Evolutionary conservation across 2,329 filamentous ascomycete genomes (phyloP).

Genomic region (Stachybotrys elegans): DNA sequence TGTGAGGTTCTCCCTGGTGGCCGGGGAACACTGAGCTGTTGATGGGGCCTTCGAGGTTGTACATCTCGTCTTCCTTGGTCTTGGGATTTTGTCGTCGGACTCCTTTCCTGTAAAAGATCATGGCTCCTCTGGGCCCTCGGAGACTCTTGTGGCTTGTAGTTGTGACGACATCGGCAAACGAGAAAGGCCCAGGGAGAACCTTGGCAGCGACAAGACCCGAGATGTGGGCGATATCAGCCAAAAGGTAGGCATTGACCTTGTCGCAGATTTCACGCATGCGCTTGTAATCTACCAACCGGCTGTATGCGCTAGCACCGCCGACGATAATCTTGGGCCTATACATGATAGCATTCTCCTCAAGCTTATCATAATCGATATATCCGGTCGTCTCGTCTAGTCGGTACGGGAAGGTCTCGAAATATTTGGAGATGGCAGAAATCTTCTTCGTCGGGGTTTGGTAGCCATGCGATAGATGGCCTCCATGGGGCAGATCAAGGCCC

Average conservation of each 20-base stretch:
- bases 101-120: constrained; percentile 98
- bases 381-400: constrained; percentile 85
- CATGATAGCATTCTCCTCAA: constrained; percentile 80
- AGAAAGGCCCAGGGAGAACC: constrained; percentile 85
- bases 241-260: constrained; percentile 85
- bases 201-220: constrained; percentile 90
- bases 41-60: constrained; percentile 89
- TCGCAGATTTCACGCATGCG: constrained; percentile 87
- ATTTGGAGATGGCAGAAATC: constrained; percentile 98
- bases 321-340: constrained; percentile 96
- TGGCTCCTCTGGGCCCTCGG: constrained; percentile 87
- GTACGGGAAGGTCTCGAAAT: constrained; percentile 98
- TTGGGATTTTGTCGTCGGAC: constrained; percentile 78
- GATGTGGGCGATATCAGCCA: constrained; percentile 97
- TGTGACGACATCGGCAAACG: constrained; percentile 87
- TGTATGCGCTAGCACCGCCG: constrained; percentile 92
- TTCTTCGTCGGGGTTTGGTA: constrained; percentile 93
- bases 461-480: constrained; percentile 91
- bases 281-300: constrained; percentile 90
- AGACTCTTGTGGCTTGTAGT: constrained; percentile 98
- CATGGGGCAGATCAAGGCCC: constrained; percentile 94
- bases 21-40: constrained; percentile 97
- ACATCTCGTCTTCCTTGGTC: constrained; percentile 78
- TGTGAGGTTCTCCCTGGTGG: constrained; percentile 96
- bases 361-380: constrained; percentile 88